Evolutionary conservation across 148 eudicot genomes (phyloP).

Genomic region (Vaccinium darrowii): DNA sequence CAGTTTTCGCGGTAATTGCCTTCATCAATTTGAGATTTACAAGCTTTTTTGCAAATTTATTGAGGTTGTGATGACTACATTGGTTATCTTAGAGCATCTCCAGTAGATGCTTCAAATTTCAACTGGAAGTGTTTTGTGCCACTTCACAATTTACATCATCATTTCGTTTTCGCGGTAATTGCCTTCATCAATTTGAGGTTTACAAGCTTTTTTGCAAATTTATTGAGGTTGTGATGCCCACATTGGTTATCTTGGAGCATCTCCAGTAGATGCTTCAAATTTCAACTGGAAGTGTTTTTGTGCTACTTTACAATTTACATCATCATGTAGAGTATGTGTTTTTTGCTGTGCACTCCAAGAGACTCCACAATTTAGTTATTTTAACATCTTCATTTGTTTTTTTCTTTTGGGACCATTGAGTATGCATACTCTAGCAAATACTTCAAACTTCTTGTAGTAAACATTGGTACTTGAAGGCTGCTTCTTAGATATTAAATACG

Average conservation of each 20-base stretch:
- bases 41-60: slow-evolving; percentile 5
- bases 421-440: not conserved
- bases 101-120: not conserved
- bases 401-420: not conserved
- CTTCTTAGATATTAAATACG: not conserved
- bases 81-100: not conserved
- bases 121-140: not conserved
- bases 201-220: not conserved
- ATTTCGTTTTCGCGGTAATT: slow-evolving; percentile 85
- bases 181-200: slow-evolving; percentile 8
- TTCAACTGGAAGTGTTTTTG: not conserved
- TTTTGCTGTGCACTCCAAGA: not conserved
- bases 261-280: not conserved
- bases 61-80: not conserved
- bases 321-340: not conserved
- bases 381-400: not conserved
- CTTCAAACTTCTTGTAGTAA: not conserved
- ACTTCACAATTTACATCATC: slow-evolving; percentile 32
- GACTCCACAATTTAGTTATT: not conserved
- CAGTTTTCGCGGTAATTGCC: slow-evolving; percentile 74
- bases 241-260: not conserved
- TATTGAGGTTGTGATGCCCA: slow-evolving; percentile 1
- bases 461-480: not conserved
- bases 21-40: slow-evolving; percentile 9
- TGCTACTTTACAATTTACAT: not conserved